Percentiles rank a stretch among this genome's conserved stretches.
phyloP scores from a whole-genome alignment of 202 grass and related monocot species.

The Brachypodium distachyon region DNA sequence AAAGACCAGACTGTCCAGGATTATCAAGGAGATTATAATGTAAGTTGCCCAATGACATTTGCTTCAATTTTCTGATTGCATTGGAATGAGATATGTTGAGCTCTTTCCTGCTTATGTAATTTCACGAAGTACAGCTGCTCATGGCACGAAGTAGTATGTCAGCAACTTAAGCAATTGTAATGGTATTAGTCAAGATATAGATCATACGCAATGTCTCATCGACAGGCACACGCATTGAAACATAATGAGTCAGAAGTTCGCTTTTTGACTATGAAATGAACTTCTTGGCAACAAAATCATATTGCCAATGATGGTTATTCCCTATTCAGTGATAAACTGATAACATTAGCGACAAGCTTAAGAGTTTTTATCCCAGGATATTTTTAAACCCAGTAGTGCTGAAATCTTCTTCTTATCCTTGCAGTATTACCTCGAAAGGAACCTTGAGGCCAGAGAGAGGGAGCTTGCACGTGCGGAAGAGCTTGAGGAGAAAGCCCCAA shows the following conservation, averaged over 20 bases:
- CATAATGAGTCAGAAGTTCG: not conserved
- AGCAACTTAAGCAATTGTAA: not conserved
- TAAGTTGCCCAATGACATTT: slow-evolving; percentile 32
- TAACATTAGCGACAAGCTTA: not conserved
- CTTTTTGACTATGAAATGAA: not conserved
- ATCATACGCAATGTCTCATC: not conserved
- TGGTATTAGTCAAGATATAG: not conserved
- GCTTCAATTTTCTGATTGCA: not conserved
- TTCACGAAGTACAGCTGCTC: not conserved
- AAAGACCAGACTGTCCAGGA: slow-evolving; percentile 74
- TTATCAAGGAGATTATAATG: slow-evolving; percentile 94
- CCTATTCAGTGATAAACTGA: not conserved
- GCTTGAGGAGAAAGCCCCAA: slow-evolving; percentile 75
- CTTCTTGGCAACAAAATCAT: not conserved
- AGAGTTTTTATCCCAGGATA: not conserved
- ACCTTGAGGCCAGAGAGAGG: slow-evolving; percentile 86
- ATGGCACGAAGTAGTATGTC: not conserved
- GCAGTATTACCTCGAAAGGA: slow-evolving; percentile 99
- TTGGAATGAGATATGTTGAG: not conserved
- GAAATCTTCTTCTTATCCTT: slow-evolving; percentile 8
- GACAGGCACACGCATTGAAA: not conserved
- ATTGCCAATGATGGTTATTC: not conserved
- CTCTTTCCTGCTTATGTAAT: not conserved
- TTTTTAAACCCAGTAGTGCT: not conserved
- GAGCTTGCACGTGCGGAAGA: slow-evolving; percentile 75